A percentile compares a stretch with the other conserved stretches of the same genome.
Evolutionary conservation across 192 early-diverging fungal species (phyloP).

Genomic region (Podila epigama): DNA sequence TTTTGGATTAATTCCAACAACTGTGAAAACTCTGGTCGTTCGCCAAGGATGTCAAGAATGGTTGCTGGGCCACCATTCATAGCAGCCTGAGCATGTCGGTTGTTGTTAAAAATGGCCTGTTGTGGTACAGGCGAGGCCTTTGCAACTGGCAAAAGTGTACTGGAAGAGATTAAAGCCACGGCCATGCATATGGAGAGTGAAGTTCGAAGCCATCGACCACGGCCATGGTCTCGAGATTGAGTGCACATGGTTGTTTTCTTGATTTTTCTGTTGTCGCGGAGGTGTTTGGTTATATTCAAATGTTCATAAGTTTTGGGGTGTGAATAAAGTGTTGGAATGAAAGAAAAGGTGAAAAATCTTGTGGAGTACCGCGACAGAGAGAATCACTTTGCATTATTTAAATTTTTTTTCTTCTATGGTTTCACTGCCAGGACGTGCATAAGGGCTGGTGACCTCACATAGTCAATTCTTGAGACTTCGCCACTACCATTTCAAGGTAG

Average conservation of each 20-base stretch:
- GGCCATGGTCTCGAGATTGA: not conserved
- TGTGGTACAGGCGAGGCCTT: conserved; percentile 7
- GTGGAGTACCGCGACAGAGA: no score
- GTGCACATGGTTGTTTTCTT: no score
- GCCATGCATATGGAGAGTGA: conserved; percentile 4
- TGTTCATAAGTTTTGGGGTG: not conserved
- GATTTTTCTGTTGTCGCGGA: no score
- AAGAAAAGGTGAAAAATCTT: no score
- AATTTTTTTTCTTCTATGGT: no score
- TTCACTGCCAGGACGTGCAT: no score
- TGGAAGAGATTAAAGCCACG: not conserved
- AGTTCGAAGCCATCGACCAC: not conserved
- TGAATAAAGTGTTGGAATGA: no score
- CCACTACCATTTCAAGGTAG: no score
- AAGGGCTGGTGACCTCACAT: no score
- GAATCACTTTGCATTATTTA: no score
- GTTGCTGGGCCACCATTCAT: not conserved
- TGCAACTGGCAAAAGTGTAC: not conserved
- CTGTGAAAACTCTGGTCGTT: conserved; percentile 33
- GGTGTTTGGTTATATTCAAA: no score
- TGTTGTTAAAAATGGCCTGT: conserved; percentile 1
- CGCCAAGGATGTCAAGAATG: conserved; percentile 21
- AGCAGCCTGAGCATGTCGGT: not conserved
- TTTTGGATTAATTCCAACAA: conserved; percentile 28
- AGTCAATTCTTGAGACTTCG: no score